These are phyloP conservation scores for Chaetomiaceae sp. DNA, from an alignment of 2,329 filamentous ascomycete species.

Conservation along the genomic window DNA sequence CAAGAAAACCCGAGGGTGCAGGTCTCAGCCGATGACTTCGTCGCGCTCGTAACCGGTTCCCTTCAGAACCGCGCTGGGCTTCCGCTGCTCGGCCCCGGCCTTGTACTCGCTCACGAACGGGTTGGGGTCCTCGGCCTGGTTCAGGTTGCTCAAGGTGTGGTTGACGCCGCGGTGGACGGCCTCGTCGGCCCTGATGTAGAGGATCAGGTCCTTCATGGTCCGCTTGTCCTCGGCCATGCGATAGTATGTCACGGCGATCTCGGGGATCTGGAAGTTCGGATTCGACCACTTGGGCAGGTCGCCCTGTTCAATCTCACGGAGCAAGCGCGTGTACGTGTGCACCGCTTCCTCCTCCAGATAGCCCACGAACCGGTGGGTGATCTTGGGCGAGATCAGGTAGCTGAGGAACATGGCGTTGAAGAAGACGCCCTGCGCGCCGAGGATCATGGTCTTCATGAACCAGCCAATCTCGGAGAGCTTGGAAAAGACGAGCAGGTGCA, in stretches of 20 bases:
- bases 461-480: slow-evolving; percentile 74
- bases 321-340: slow-evolving; percentile 85
- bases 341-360: slow-evolving; percentile 98
- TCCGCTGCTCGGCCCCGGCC: slow-evolving; percentile 47
- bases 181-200: slow-evolving; percentile 73
- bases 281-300: slow-evolving; percentile 74
- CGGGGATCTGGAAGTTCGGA: slow-evolving; percentile 67
- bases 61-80: slow-evolving; percentile 62
- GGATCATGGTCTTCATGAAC: slow-evolving; percentile 87
- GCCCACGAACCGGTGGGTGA: slow-evolving; percentile 91
- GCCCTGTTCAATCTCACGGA: slow-evolving; percentile 82
- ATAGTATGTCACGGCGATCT: slow-evolving; percentile 91
- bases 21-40: slow-evolving; percentile 60
- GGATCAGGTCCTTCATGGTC: slow-evolving; percentile 78
- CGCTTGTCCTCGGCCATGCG: slow-evolving; percentile 80
- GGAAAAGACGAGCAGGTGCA: slow-evolving; percentile 83
- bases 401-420: slow-evolving; percentile 90
- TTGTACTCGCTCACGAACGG: slow-evolving; percentile 85
- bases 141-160: slow-evolving; percentile 84
- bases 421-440: slow-evolving; percentile 91
- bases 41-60: slow-evolving; percentile 75
- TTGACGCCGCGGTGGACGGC: slow-evolving; percentile 91
- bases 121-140: slow-evolving; percentile 84
- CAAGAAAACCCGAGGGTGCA: not conserved
- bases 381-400: slow-evolving; percentile 81